These are phyloP conservation scores for Lactifluus subvellereus DNA, from an alignment of 768 basidiomycete species.

Conservation along the genomic window DNA sequence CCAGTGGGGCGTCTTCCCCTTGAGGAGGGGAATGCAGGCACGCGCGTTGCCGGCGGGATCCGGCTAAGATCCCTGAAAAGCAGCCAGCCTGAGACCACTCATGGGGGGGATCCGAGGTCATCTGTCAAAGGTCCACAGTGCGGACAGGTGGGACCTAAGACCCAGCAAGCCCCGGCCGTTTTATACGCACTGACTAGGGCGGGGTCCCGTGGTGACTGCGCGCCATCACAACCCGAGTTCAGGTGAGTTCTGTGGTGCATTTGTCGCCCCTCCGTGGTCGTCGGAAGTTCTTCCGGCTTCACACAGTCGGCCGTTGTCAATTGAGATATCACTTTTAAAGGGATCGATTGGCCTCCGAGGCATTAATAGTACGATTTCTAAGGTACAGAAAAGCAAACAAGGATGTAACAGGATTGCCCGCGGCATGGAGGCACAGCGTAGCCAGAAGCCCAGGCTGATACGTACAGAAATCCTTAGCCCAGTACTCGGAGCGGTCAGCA, in stretches of 20 bases:
- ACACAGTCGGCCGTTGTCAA: not conserved
- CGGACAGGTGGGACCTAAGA: not conserved
- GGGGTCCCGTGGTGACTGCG: constrained; percentile 13
- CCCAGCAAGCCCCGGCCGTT: not conserved
- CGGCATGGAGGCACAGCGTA: not conserved
- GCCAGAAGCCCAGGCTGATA: not conserved
- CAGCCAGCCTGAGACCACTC: constrained; percentile 13
- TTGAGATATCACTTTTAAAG: constrained; percentile 13
- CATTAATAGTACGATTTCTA: constrained; percentile 11
- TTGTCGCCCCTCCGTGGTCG: constrained; percentile 23
- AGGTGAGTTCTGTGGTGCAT: constrained; percentile 1
- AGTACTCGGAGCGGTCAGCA: constrained; percentile 10
- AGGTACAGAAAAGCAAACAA: constrained; percentile 4
- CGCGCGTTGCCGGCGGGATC: constrained; percentile 19
- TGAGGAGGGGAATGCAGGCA: not conserved
- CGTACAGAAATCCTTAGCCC: constrained; percentile 2
- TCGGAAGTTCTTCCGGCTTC: constrained; percentile 22
- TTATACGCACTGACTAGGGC: constrained; percentile 8
- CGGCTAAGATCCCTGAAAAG: constrained; percentile 21
- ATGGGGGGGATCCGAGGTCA: constrained; percentile 6
- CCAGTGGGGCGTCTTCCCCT: constrained; percentile 4
- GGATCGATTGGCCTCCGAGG: constrained; percentile 2
- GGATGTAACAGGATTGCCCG: constrained; percentile 3
- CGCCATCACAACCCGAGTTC: constrained; percentile 10
- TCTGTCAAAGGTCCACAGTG: not conserved